These are phyloP conservation scores for Cupressus sempervirens DNA, from an alignment of 75 land plant genomes.

Conservation along the genomic window DNA sequence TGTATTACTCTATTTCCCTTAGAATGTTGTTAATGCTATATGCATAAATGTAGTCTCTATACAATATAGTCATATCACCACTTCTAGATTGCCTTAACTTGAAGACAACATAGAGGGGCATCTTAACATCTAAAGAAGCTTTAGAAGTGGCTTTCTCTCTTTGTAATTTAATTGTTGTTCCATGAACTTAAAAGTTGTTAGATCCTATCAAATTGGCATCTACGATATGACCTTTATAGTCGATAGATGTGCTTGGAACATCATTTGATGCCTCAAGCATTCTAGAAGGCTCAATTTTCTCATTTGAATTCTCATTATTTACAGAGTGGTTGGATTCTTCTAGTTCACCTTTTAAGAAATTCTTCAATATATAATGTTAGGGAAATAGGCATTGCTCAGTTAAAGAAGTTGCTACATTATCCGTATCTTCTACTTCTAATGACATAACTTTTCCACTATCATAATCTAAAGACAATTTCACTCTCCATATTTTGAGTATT, in stretches of 20 bases:
- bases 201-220: neutral
- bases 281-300: too few relatives aligned
- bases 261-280: neutral
- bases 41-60: neutral
- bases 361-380: neutral
- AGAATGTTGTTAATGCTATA: neutral
- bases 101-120: neutral
- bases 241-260: neutral
- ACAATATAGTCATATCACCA: neutral
- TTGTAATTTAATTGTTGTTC: neutral
- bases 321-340: neutral
- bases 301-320: too few relatives aligned
- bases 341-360: neutral
- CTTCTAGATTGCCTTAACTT: neutral
- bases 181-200: neutral
- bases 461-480: slow-evolving; percentile 38
- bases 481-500: slow-evolving; percentile 28
- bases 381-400: neutral
- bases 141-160: neutral
- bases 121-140: neutral
- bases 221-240: neutral
- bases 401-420: neutral
- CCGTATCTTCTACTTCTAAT: neutral
- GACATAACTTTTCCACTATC: neutral
- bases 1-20: too few relatives aligned